Conservation (phyloP, 805 yeast species). For the Pichia kluyveri region DNA sequence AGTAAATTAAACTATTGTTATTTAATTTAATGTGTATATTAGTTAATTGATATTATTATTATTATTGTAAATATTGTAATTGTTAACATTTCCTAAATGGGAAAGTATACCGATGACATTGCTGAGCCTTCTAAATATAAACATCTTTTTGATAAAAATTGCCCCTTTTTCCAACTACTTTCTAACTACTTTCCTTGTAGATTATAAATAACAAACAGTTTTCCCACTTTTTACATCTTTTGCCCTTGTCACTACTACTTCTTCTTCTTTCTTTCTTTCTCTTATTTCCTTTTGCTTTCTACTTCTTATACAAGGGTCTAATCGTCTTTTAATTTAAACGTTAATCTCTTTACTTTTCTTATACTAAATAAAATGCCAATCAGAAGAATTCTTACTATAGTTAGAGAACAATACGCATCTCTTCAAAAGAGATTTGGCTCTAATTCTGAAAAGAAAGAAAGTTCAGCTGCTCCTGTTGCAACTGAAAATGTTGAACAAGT, state of each 20-base stretch:
- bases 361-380: conserved; percentile 21
- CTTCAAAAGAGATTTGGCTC: conserved; percentile 22
- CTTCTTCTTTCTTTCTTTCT: neutral
- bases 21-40: conserved; percentile 3
- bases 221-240: neutral
- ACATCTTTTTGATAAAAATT: neutral
- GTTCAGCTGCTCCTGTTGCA: conserved; percentile 14
- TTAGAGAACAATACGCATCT: conserved; percentile 24
- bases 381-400: conserved; percentile 25
- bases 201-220: neutral
- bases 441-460: conserved; percentile 6
- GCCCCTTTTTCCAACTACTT: neutral
- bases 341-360: neutral
- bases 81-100: too few relatives aligned
- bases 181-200: neutral
- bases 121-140: neutral
- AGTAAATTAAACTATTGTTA: conserved; percentile 10
- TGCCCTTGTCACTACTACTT: neutral
- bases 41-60: neutral
- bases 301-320: neutral
- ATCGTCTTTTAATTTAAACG: neutral
- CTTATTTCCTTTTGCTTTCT: neutral
- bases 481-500: conserved; percentile 1
- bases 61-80: too few relatives aligned
- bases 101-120: neutral